phyloP scores from a whole-genome alignment of 2,329 filamentous ascomycete genomes.

The Colletotrichum plurivorum region DNA sequence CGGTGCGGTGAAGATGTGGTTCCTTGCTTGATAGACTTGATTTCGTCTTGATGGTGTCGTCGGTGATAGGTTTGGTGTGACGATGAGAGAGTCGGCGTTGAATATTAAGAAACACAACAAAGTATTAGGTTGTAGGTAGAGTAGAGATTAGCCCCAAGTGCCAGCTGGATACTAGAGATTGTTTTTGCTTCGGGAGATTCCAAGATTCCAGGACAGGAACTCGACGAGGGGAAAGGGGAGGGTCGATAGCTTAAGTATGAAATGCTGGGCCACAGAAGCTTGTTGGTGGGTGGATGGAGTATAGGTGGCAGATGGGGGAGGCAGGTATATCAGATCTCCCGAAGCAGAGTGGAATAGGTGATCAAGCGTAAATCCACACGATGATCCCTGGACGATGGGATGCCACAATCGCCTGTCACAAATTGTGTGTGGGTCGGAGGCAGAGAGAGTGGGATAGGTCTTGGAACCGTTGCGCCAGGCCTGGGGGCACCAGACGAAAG shows the following conservation, averaged over 20 bases:
- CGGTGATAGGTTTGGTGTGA: constrained; percentile 26
- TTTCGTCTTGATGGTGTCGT: constrained; percentile 25
- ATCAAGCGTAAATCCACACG: constrained; percentile 66
- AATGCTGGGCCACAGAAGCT: constrained; percentile 55
- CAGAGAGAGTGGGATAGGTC: constrained; percentile 37
- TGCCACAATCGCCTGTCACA: constrained; percentile 67
- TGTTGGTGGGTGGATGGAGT: constrained; percentile 54
- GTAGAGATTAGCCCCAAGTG: constrained; percentile 51
- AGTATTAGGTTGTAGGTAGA: constrained; percentile 43
- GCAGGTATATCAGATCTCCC: constrained; percentile 47
- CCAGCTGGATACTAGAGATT: constrained; percentile 49
- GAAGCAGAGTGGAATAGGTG: constrained; percentile 56
- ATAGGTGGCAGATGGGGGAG: constrained; percentile 41
- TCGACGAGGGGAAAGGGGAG: constrained; percentile 44
- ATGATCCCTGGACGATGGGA: constrained; percentile 58
- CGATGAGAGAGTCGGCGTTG: constrained; percentile 35
- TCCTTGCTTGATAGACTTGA: constrained; percentile 1
- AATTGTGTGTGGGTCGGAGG: constrained; percentile 65
- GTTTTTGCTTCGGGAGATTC: constrained; percentile 46
- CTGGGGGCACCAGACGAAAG: constrained; percentile 37
- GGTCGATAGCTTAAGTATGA: constrained; percentile 62
- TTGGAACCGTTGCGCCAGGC: constrained; percentile 44
- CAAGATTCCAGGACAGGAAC: constrained; percentile 41
- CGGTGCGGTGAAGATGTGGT: constrained; percentile 18
- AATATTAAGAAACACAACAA: constrained; percentile 45